Percentiles rank a stretch among this genome's conserved stretches.
phyloP scores from a whole-genome alignment of 2,329 filamentous ascomycete species.

The Alternaria rosae region DNA sequence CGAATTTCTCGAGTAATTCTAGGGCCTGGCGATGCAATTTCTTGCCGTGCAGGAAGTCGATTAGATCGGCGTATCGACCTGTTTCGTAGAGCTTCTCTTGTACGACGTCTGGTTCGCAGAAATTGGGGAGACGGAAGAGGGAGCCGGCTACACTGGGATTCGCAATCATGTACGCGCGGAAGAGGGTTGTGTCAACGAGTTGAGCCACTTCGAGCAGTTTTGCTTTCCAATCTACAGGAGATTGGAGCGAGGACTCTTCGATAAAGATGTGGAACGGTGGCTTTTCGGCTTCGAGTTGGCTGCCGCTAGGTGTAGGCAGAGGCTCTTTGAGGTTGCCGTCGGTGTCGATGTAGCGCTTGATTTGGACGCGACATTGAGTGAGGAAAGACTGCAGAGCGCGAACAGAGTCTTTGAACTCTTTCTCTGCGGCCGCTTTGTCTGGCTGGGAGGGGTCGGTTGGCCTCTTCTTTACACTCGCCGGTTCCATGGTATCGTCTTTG shows the following conservation, averaged over 20 bases:
- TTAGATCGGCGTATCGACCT: constrained; percentile 87
- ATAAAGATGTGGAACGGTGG: constrained; percentile 56
- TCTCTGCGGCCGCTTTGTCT: constrained; percentile 70
- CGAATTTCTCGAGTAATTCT: constrained; percentile 82
- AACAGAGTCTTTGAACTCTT: constrained; percentile 82
- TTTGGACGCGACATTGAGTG: constrained; percentile 77
- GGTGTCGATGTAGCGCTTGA: constrained; percentile 66
- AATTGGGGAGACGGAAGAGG: constrained; percentile 94
- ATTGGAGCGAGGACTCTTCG: constrained; percentile 34
- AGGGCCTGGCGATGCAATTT: constrained; percentile 88
- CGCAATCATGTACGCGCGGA: constrained; percentile 94
- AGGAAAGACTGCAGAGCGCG: constrained; percentile 86
- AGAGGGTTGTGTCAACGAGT: constrained; percentile 91
- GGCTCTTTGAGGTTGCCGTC: constrained; percentile 67
- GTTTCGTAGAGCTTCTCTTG: constrained; percentile 91
- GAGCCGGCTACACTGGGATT: constrained; percentile 84
- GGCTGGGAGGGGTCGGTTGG: constrained; percentile 54
- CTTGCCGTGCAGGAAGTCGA: constrained; percentile 98
- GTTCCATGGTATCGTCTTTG: constrained; percentile 64
- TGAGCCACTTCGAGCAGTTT: constrained; percentile 79
- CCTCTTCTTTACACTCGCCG: constrained; percentile 60
- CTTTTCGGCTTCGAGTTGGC: constrained; percentile 45
- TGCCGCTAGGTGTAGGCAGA: constrained; percentile 57
- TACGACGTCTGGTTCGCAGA: constrained; percentile 94
- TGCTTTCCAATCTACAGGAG: constrained; percentile 67